Base-by-base conservation (phyloP, 1,139 yeast genomes). In the Pichia sp. region DNA sequence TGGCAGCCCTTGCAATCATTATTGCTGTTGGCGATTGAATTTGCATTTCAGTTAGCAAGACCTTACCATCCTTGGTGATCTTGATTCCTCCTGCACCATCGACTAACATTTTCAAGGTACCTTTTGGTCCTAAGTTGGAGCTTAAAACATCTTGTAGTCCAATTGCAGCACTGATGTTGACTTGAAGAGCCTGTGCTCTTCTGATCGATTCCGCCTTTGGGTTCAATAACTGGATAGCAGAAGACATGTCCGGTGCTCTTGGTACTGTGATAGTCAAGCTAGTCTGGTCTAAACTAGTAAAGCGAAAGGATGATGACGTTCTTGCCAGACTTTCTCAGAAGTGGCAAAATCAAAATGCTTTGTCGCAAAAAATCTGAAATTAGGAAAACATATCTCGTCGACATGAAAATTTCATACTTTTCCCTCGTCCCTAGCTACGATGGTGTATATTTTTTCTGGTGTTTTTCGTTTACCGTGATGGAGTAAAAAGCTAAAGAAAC, bases 1-100 rank as follows among this genome's bases (percentile, higher is more conserved):
- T 85, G 53, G 99, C 99, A 10, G 98, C 99, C 61, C 98, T 80
- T 3, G 99, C 95, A 75, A 93, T 93, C 96, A 95, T 88, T 41
- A 93, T 96, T 0, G 99, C 99, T 2, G 99, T 95, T n/a, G 99
- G 99, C 63, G 93, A 93, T 71, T 93, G 98, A 71, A 93, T 95
- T 73, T 95, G 99, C 99, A 93, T 93, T 69, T 93, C 99, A 33
- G 90, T 82, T 58, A 93, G 76, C 60, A 93, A 77, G 14, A 95
- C 98, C 68, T 93, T 92, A 56, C 99, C 99, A 72, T 93, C 99
- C 70, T 93, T 93, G 58, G 99, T 93, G 65, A 93, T 81, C 73
- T 93, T 95, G 71, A 93, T 87, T 66, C 86, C 85, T 41, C 99
- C 99, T 2, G 97, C 85, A 61, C 99, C 99, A 70, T 93, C 99